A percentile compares a stretch with the other conserved stretches of the same genome.
These are phyloP conservation scores for Gossypium mustelinum DNA, from an alignment of 345 rosid genomes.

Conservation along the genomic window DNA sequence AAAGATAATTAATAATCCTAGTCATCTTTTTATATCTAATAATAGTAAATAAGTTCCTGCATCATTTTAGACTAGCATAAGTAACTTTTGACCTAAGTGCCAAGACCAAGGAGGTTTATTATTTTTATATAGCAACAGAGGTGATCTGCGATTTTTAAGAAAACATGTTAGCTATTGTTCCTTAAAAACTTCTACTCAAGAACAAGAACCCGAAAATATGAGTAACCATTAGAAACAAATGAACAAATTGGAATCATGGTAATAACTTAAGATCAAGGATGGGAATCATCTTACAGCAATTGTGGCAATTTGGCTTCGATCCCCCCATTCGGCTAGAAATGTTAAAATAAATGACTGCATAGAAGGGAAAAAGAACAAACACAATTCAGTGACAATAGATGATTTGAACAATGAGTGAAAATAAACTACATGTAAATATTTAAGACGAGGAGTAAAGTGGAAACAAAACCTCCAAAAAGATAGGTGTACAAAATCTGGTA, in stretches of 20 bases:
- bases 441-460: neutral
- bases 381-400: neutral
- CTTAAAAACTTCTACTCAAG: neutral
- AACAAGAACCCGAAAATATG: neutral
- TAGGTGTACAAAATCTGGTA: slow-evolving; percentile 95
- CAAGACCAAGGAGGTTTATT: neutral
- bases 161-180: neutral
- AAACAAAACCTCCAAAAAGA: slow-evolving; percentile 69
- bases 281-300: slow-evolving; percentile 74
- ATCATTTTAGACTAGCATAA: neutral
- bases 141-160: neutral
- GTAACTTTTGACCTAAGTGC: neutral
- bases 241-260: neutral
- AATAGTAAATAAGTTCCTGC: neutral
- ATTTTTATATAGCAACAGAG: neutral
- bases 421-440: neutral
- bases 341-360: slow-evolving; percentile 90
- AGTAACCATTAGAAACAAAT: neutral
- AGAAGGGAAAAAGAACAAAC: slow-evolving; percentile 6
- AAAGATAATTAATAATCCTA: neutral
- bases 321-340: slow-evolving; percentile 99
- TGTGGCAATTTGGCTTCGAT: slow-evolving; percentile 99
- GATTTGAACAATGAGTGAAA: neutral
- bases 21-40: neutral
- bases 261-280: neutral